Percentiles rank a stretch among this genome's conserved stretches.
Evolutionary conservation across 805 yeast genomes (phyloP).

Genomic region (Naumovozyma dairenensis): DNA sequence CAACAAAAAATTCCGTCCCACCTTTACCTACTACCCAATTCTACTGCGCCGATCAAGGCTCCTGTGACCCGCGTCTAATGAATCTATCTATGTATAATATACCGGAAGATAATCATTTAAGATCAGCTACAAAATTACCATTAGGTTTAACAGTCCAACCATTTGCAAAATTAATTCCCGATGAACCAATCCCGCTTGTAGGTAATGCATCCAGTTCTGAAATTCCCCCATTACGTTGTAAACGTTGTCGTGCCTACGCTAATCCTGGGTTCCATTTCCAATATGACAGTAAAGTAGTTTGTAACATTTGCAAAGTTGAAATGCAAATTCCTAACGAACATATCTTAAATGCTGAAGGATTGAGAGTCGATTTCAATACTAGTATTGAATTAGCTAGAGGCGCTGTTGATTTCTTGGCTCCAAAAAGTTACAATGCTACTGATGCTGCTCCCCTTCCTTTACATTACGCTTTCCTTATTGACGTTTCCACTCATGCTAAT

Average conservation of each 20-base stretch:
- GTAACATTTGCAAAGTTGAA: slow-evolving; percentile 81
- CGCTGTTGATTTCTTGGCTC: slow-evolving; percentile 77
- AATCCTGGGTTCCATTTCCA: slow-evolving; percentile 70
- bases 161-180: slow-evolving; percentile 54
- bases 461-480: slow-evolving; percentile 66
- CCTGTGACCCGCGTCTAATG: slow-evolving; percentile 70
- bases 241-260: slow-evolving; percentile 82
- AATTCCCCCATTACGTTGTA: slow-evolving; percentile 61
- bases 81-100: slow-evolving; percentile 73
- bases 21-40: slow-evolving; percentile 73
- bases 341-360: slow-evolving; percentile 46
- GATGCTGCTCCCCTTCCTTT: slow-evolving; percentile 36
- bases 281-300: slow-evolving; percentile 53
- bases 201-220: slow-evolving; percentile 1
- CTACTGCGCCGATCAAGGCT: slow-evolving; percentile 69
- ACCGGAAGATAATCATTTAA: slow-evolving; percentile 63
- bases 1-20: slow-evolving; percentile 71
- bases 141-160: slow-evolving; percentile 76
- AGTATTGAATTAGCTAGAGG: slow-evolving; percentile 61
- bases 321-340: slow-evolving; percentile 62
- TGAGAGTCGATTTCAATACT: slow-evolving; percentile 45
- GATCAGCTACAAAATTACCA: slow-evolving; percentile 66
- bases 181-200: slow-evolving; percentile 50
- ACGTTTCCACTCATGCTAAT: slow-evolving; percentile 51
- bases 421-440: slow-evolving; percentile 53